Evolutionary conservation across 148 eudicot species (phyloP).

Genomic region (Rhododendron vialii): DNA sequence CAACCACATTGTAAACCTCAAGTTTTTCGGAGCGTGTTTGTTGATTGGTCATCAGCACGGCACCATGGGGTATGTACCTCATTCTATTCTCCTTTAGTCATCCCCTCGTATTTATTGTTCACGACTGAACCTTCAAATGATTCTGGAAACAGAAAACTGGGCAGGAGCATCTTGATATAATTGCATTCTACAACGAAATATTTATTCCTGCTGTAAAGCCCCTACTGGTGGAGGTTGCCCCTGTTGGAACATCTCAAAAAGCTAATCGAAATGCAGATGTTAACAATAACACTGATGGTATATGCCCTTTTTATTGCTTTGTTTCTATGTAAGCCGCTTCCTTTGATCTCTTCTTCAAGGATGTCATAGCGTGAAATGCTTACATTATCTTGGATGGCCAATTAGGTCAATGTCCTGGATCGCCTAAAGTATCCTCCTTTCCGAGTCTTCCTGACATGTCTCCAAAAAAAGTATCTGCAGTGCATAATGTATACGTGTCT

Average conservation of each 20-base stretch:
- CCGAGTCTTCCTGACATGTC: slow-evolving; percentile 98
- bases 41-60: slow-evolving; percentile 73
- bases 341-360: background rate
- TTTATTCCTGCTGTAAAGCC: slow-evolving; percentile 88
- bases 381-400: slow-evolving; percentile 13
- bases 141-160: slow-evolving; percentile 58
- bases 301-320: slow-evolving; percentile 24
- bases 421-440: slow-evolving; percentile 76
- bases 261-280: slow-evolving; percentile 40
- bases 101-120: background rate
- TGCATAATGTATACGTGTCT: slow-evolving; percentile 86
- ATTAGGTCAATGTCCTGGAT: slow-evolving; percentile 72
- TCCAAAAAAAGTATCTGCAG: slow-evolving; percentile 85
- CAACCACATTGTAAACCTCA: slow-evolving; percentile 90
- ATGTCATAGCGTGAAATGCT: background rate
- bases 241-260: slow-evolving; percentile 38
- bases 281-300: slow-evolving; percentile 49
- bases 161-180: slow-evolving; percentile 88
- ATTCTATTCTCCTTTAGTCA: background rate
- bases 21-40: slow-evolving; percentile 84
- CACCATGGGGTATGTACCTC: slow-evolving; percentile 53
- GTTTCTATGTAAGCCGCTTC: background rate
- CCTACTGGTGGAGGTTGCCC: slow-evolving; percentile 74
- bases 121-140: slow-evolving; percentile 11
- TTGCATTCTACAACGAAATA: slow-evolving; percentile 86